A percentile compares a stretch with the other conserved stretches of the same genome.
Conservation (phyloP, 495 filamentous ascomycete genomes). For the Collariella sp. region DNA sequence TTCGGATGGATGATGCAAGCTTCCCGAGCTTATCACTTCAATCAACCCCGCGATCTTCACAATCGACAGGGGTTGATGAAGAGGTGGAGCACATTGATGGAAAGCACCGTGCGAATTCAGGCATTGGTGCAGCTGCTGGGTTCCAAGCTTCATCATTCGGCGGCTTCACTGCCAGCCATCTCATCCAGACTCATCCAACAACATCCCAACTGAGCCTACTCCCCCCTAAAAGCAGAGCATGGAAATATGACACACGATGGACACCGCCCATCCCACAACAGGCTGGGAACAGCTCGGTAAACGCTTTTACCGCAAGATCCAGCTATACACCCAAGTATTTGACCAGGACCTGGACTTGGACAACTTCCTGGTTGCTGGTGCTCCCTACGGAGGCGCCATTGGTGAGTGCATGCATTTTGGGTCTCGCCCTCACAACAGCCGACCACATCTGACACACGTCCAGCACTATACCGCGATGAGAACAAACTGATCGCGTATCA, state of each 20-base stretch:
- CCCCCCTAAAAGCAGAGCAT: slow-evolving; percentile 11
- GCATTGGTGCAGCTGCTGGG: too few relatives aligned
- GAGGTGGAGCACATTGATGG: not conserved
- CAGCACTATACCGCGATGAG: slow-evolving; percentile 86
- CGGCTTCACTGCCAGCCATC: not conserved
- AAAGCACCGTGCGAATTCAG: not conserved
- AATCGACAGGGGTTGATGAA: not conserved
- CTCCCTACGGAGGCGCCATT: slow-evolving; percentile 89
- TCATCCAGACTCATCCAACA: not conserved
- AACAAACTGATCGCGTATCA: slow-evolving; percentile 70
- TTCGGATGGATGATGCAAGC: slow-evolving; percentile 3
- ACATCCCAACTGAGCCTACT: not conserved
- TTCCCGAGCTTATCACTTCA: not conserved
- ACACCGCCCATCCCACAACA: slow-evolving; percentile 59
- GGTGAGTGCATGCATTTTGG: slow-evolving; percentile 46
- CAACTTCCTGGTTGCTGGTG: slow-evolving; percentile 85
- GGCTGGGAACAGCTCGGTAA: slow-evolving; percentile 91
- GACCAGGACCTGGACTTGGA: slow-evolving; percentile 88
- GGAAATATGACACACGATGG: slow-evolving; percentile 39
- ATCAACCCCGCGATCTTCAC: not conserved
- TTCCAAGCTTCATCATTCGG: not conserved
- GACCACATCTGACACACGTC: slow-evolving; percentile 9
- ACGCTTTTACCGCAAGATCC: slow-evolving; percentile 86
- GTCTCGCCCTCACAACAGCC: not conserved
- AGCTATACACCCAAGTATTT: slow-evolving; percentile 86